A percentile compares a stretch with the other conserved stretches of the same genome.
Evolutionary conservation across 2,329 filamentous ascomycete species (phyloP).

Genomic region (Aspergillus quadrilineatus): DNA sequence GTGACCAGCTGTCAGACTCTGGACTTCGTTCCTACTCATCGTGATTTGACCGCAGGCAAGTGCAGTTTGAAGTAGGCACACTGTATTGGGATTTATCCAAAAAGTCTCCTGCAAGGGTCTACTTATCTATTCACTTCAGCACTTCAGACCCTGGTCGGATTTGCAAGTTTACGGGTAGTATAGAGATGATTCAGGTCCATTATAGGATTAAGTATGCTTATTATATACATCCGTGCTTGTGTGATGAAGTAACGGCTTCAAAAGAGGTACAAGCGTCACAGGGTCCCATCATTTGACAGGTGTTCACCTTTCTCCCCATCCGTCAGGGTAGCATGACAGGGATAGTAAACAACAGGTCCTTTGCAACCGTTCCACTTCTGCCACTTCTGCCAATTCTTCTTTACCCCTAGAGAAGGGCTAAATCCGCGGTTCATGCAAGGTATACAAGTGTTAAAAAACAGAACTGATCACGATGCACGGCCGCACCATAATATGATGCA

Average conservation of each 20-base stretch:
- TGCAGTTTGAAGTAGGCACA: background rate
- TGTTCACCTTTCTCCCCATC: slow-evolving; percentile 1
- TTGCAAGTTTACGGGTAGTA: background rate
- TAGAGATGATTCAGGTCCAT: slow-evolving; percentile 4
- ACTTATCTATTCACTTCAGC: background rate
- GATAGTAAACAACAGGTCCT: slow-evolving; percentile 1
- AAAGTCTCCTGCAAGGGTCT: slow-evolving; percentile 5
- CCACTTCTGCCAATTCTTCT: background rate
- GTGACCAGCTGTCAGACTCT: background rate
- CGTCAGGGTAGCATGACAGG: slow-evolving; percentile 3
- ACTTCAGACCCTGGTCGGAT: background rate
- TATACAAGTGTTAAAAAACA: slow-evolving; percentile 13
- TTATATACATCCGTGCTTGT: slow-evolving; percentile 21
- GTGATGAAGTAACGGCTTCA: slow-evolving; percentile 10
- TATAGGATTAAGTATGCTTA: slow-evolving; percentile 13
- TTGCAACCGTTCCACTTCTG: background rate
- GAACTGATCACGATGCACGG: slow-evolving; percentile 15
- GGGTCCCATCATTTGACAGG: slow-evolving; percentile 5
- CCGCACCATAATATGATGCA: slow-evolving; percentile 15
- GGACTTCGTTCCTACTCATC: background rate
- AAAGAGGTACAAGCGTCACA: slow-evolving; percentile 18
- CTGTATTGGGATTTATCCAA: background rate
- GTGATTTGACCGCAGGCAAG: background rate
- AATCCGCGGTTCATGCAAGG: slow-evolving; percentile 13
- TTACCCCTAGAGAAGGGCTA: background rate